Conservation (phyloP, 2,329 filamentous ascomycete species). For the Cercospora nicotianae region DNA sequence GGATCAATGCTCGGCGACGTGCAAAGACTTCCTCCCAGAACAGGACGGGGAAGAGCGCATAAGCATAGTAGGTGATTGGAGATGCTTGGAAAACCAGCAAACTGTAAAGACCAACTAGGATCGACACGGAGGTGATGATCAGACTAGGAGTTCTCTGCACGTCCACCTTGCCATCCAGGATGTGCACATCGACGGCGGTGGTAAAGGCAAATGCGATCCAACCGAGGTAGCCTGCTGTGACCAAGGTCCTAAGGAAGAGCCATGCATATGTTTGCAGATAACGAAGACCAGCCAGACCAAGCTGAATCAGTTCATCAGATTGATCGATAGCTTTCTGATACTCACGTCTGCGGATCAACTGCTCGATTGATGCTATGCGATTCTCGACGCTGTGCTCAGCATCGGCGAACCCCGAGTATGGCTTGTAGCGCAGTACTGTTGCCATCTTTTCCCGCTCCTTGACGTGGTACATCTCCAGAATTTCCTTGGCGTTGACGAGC, state of each 20-base stretch:
- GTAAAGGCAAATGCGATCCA: conserved; percentile 94
- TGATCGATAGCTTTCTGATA: conserved; percentile 77
- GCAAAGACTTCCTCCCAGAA: conserved; percentile 98
- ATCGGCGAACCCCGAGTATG: conserved; percentile 70
- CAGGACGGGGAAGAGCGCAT: conserved; percentile 85
- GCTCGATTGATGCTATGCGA: conserved; percentile 66
- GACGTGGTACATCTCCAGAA: conserved; percentile 93
- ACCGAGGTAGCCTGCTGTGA: conserved; percentile 87
- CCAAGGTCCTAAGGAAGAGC: conserved; percentile 86
- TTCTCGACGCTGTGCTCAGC: conserved; percentile 63
- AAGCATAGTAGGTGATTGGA: conserved; percentile 81
- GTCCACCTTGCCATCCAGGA: conserved; percentile 69
- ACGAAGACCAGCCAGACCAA: conserved; percentile 77
- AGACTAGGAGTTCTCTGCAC: conserved; percentile 63
- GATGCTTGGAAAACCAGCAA: conserved; percentile 78
- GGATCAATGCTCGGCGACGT: conserved; percentile 65
- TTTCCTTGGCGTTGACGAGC: conserved; percentile 78
- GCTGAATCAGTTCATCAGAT: conserved; percentile 72
- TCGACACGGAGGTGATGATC: conserved; percentile 68
- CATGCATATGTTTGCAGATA: conserved; percentile 99
- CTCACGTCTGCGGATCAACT: conserved; percentile 64
- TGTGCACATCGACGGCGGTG: conserved; percentile 83
- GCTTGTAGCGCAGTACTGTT: conserved; percentile 72
- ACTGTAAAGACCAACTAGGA: conserved; percentile 73
- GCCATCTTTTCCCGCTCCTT: conserved; percentile 84